A percentile compares a stretch with the other conserved stretches of the same genome.
phyloP scores from a whole-genome alignment of 129 eudicot species.

The Flaveria trinervia region DNA sequence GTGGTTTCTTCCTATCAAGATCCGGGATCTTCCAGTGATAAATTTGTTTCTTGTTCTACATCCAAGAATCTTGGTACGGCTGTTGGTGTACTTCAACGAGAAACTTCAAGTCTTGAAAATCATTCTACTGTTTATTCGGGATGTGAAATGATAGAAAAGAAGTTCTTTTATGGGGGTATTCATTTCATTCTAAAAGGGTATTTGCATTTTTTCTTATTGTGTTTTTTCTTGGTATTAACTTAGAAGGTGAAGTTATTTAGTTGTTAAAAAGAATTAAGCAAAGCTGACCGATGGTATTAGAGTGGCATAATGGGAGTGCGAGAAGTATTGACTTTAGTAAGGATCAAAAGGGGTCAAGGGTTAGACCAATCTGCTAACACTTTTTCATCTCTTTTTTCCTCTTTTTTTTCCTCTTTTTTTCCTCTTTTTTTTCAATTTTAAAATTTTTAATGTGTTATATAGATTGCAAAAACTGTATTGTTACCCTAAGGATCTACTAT shows the following conservation, averaged over 20 bases:
- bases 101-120: conserved; percentile 34
- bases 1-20: conserved; percentile 37
- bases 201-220: conserved; percentile 17
- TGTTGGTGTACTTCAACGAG: conserved; percentile 28
- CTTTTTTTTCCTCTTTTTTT: too few relatives aligned
- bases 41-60: conserved; percentile 31
- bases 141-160: conserved; percentile 47
- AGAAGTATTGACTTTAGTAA: background rate
- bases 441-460: too few relatives aligned
- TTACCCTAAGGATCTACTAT: background rate
- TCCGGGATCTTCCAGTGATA: conserved; percentile 26
- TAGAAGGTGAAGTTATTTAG: background rate
- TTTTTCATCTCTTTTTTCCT: too few relatives aligned
- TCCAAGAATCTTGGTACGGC: conserved; percentile 32
- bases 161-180: conserved; percentile 44
- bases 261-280: background rate
- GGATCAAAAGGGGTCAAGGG: background rate
- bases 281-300: background rate
- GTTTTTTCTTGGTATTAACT: conserved; percentile 4
- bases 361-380: background rate
- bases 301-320: background rate
- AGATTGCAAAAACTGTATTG: background rate
- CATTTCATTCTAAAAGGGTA: conserved; percentile 70
- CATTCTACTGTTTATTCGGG: conserved; percentile 37
- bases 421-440: too few relatives aligned